A percentile compares a stretch with the other conserved stretches of the same genome.
Conservation (phyloP, 1,139 yeast genomes). For the Geotrichum candidum region DNA sequence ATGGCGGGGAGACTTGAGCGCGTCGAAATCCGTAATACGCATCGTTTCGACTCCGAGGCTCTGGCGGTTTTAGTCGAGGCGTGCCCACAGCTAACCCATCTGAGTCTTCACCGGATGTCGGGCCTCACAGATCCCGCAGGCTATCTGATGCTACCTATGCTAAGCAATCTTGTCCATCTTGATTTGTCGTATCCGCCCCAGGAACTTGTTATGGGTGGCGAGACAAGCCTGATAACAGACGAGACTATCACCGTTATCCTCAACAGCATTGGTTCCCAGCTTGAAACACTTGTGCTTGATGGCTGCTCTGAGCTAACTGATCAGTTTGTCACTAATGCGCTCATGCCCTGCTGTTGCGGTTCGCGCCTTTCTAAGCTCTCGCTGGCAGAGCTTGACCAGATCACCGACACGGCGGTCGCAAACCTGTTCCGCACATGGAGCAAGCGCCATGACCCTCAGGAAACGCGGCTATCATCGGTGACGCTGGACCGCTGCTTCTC, state of each 20-base stretch:
- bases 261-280: slow-evolving; percentile 55
- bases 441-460: slow-evolving; percentile 45
- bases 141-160: slow-evolving; percentile 57
- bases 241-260: slow-evolving; percentile 68
- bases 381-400: slow-evolving; percentile 48
- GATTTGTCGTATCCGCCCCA: slow-evolving; percentile 57
- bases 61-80: slow-evolving; percentile 56
- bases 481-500: slow-evolving; percentile 56
- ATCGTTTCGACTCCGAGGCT: slow-evolving; percentile 67
- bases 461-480: slow-evolving; percentile 47
- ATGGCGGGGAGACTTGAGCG: slow-evolving; percentile 44
- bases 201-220: slow-evolving; percentile 24
- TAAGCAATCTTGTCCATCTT: slow-evolving; percentile 48
- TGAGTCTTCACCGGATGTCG: slow-evolving; percentile 63
- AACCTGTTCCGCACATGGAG: slow-evolving; percentile 51
- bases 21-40: slow-evolving; percentile 73
- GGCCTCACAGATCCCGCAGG: slow-evolving; percentile 59
- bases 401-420: slow-evolving; percentile 61
- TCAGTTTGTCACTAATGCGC: slow-evolving; percentile 50
- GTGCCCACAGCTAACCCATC: slow-evolving; percentile 45
- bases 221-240: slow-evolving; percentile 53
- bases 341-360: slow-evolving; percentile 48
- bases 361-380: slow-evolving; percentile 47
- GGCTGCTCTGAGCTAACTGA: slow-evolving; percentile 75
- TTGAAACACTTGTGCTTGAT: slow-evolving; percentile 55